A percentile compares a stretch with the other conserved stretches of the same genome.
These are phyloP conservation scores for Emmonsia crescens DNA, from an alignment of 2,329 filamentous ascomycete species.

Conservation along the genomic window DNA sequence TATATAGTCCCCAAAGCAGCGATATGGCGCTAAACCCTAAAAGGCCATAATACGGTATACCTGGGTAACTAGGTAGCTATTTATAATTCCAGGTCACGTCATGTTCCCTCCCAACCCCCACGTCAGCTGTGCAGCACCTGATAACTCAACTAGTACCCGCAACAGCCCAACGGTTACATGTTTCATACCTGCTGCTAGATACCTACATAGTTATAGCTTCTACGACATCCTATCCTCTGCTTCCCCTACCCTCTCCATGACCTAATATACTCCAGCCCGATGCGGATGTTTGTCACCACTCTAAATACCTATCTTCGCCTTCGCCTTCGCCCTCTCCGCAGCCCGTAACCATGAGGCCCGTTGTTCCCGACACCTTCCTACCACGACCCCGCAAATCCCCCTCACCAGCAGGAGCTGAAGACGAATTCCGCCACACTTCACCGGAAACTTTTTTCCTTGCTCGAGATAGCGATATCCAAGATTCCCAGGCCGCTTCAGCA, in stretches of 20 bases:
- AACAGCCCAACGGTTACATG: too few species aligned
- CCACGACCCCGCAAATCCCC: constrained; percentile 27
- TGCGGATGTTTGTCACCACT: background rate
- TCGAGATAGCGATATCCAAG: constrained; percentile 41
- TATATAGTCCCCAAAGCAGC: constrained; percentile 1
- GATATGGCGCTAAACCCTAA: background rate
- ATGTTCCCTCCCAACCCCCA: background rate
- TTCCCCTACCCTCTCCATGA: background rate
- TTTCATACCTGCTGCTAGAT: background rate
- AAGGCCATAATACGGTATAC: background rate
- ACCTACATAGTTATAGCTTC: background rate
- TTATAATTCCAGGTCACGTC: background rate
- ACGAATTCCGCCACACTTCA: constrained; percentile 29
- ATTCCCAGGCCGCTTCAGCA: constrained; percentile 20
- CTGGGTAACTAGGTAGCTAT: too few species aligned
- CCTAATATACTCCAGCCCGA: background rate
- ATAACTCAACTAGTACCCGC: background rate
- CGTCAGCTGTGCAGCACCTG: background rate
- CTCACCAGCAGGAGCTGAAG: constrained; percentile 20
- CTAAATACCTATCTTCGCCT: background rate
- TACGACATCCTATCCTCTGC: background rate
- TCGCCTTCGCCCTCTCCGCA: background rate
- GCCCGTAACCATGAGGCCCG: constrained; percentile 25
- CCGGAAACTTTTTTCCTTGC: constrained; percentile 52
- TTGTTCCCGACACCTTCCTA: constrained; percentile 23